Conservation (phyloP, 1,284 basidiomycete species). For the Cystobasidiaceae sp. region DNA sequence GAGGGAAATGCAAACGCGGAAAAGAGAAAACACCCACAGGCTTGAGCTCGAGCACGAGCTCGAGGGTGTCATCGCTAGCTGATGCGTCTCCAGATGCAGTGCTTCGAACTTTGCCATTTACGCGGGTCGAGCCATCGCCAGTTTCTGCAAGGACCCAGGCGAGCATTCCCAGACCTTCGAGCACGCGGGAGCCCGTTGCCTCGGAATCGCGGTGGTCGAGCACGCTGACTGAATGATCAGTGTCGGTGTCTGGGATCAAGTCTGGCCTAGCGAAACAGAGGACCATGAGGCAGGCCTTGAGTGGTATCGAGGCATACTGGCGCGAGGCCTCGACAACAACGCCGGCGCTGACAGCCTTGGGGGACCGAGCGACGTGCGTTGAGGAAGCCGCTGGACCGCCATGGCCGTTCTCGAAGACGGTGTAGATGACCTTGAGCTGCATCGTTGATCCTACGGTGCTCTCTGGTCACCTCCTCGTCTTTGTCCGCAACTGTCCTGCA, state of each 20-base stretch:
- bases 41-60: conserved; percentile 26
- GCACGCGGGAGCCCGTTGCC: neutral
- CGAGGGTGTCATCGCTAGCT: neutral
- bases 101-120: neutral
- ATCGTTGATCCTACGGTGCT: neutral
- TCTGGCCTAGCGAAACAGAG: conserved; percentile 24
- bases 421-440: conserved; percentile 28
- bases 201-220: conserved; percentile 20
- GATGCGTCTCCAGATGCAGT: neutral
- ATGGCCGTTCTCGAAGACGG: neutral
- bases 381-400: neutral
- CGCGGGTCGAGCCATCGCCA: neutral
- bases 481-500: neutral
- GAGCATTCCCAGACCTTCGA: conserved; percentile 28
- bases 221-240: conserved; percentile 25
- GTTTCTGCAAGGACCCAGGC: conserved; percentile 10
- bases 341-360: neutral
- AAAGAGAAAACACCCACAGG: neutral
- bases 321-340: too few species aligned
- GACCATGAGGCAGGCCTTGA: conserved; percentile 17
- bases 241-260: conserved; percentile 7
- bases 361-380: conserved; percentile 17
- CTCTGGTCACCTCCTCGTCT: neutral
- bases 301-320: neutral
- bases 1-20: neutral